Base-by-base conservation (phyloP, 2,329 filamentous ascomycete genomes). In the Botrytis fragariae region DNA sequence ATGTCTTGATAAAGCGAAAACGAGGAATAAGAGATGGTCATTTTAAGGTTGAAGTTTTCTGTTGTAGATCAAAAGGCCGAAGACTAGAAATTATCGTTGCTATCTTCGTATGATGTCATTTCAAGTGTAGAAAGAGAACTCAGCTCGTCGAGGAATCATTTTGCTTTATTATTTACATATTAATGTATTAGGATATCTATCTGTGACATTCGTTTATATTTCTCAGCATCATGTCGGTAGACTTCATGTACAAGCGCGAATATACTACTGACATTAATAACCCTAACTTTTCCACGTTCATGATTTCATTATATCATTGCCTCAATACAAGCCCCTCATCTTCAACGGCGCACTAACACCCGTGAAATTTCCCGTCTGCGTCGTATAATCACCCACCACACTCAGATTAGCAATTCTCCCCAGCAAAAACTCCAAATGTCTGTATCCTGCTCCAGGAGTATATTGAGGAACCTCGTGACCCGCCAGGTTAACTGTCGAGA, bases 361-460 rank as follows among this genome's bases (percentile, higher is more conserved):
- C 9, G 76, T 78, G 69, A 76, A 79, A 69, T 79, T 78, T 37
- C 77, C 77, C 20, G 71, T 76, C 61, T 77, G 74, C 1, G 79
- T 81, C 9, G 79, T 80, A 44, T 74, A 81, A 74, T 78, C 75
- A 3, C 79, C 78, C n/a, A 42, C 37, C 65, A 76, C 72, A 45
- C 72, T 74, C 70, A 90, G 78, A 77, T 82, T 85, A 6, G 85
- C 81, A 64, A 90, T 87, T 44, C 89, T 82, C 1, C 89, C 90
- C 1, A 91, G 81, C 77, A 92, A 79, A 74, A 89, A 90, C 81
- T 91, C 89, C 62, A 91, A 77, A 74, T 90, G 87, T 61, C 89
- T 81, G 78, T 90, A 91, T 6, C 85, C 85, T 0, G 86, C 87
- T 16, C 84, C 85, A 0, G 89, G 88, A 35, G 86, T 84, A 77